These are phyloP conservation scores for Betula pendula DNA, from an alignment of 306 rosid genomes.

Conservation along the genomic window DNA sequence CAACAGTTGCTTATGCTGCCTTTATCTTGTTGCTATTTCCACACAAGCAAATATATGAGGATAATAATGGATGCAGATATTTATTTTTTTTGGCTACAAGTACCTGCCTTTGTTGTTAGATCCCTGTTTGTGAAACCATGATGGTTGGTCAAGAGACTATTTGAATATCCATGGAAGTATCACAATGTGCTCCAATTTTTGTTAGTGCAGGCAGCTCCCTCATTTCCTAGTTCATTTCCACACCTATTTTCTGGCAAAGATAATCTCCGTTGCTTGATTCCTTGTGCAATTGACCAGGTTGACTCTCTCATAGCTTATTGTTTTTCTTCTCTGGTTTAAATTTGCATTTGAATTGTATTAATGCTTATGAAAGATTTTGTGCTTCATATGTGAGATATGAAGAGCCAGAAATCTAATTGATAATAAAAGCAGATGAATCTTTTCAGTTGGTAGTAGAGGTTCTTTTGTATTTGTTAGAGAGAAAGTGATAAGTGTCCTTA, in stretches of 20 bases:
- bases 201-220: conserved; percentile 83
- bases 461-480: too few species aligned
- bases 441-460: too few species aligned
- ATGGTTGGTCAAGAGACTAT: not conserved
- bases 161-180: conserved; percentile 25
- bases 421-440: too few species aligned
- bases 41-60: not conserved
- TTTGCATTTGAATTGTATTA: conserved; percentile 4
- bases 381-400: not conserved
- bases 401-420: too few species aligned
- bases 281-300: conserved; percentile 98
- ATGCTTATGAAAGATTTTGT: not conserved
- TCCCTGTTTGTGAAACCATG: not conserved
- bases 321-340: conserved; percentile 5
- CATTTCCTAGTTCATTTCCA: conserved; percentile 97
- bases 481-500: too few species aligned
- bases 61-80: not conserved
- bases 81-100: not conserved
- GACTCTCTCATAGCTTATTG: not conserved
- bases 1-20: not conserved
- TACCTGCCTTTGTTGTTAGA: not conserved
- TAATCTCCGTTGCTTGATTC: conserved; percentile 83
- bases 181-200: conserved; percentile 24
- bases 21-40: not conserved
- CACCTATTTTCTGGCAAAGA: conserved; percentile 80